These are phyloP conservation scores for Taphrina confusa DNA, from an alignment of 1,139 yeast genomes.

Conservation along the genomic window DNA sequence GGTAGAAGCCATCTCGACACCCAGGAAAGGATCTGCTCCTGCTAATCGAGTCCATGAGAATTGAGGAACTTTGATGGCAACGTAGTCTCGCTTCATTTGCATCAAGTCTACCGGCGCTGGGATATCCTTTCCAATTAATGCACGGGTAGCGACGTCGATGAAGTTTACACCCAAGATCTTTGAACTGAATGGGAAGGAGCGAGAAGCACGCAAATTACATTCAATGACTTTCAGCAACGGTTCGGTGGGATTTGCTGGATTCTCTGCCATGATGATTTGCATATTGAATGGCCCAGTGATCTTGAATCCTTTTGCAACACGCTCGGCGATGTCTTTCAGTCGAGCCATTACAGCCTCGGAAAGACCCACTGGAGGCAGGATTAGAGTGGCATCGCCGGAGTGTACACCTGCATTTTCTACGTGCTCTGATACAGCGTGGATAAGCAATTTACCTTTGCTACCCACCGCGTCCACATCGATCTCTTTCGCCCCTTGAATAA, in stretches of 20 bases:
- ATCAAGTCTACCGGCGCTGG: constrained; percentile 71
- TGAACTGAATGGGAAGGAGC: constrained; percentile 98
- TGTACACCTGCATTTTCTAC: constrained; percentile 99
- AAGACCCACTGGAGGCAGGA: constrained; percentile 83
- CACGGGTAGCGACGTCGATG: constrained; percentile 89
- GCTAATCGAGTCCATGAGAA: constrained; percentile 97
- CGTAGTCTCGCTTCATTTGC: constrained; percentile 63
- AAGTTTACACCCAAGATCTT: constrained; percentile 92
- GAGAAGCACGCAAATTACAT: constrained; percentile 96
- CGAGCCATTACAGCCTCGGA: constrained; percentile 61
- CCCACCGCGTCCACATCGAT: constrained; percentile 98
- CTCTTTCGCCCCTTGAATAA: constrained; percentile 92
- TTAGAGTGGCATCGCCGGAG: constrained; percentile 96
- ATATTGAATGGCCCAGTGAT: constrained; percentile 98
- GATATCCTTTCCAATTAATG: constrained; percentile 71
- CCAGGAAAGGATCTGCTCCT: constrained; percentile 97
- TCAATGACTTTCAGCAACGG: constrained; percentile 86
- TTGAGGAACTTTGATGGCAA: constrained; percentile 97
- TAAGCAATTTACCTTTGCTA: constrained; percentile 76
- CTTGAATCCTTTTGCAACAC: constrained; percentile 91
- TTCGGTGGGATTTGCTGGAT: constrained; percentile 46
- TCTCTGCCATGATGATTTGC: constrained; percentile 82
- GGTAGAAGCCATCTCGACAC: constrained; percentile 98
- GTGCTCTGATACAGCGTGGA: constrained; percentile 96
- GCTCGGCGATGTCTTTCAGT: constrained; percentile 78